phyloP scores from a whole-genome alignment of 108 stramenopile species.

The Parietichytrium sp. region DNA sequence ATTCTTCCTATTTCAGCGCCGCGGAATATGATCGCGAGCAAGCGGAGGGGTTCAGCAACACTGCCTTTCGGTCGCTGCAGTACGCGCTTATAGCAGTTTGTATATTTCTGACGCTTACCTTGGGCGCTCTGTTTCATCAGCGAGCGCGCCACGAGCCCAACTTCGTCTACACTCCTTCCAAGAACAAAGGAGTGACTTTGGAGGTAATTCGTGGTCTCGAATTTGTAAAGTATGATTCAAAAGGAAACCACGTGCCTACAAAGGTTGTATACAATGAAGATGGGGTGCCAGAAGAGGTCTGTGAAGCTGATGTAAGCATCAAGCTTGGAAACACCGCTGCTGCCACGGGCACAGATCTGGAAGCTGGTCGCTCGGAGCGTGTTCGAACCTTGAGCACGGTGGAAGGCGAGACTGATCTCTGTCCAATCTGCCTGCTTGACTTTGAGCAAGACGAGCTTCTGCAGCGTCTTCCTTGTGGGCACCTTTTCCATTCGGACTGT shows the following conservation, averaged over 20 bases:
- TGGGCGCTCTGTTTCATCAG: not conserved
- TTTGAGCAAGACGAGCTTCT: not conserved
- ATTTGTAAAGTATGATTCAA: not conserved
- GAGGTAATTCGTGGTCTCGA: not conserved
- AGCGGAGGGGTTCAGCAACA: too few species aligned
- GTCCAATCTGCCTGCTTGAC: not conserved
- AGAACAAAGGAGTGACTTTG: not conserved
- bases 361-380: too few species aligned
- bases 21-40: too few species aligned
- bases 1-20: too few species aligned
- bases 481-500: slow-evolving; percentile 19
- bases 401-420: slow-evolving; percentile 1
- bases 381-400: not conserved
- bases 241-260: not conserved
- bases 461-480: slow-evolving; percentile 17
- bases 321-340: too few species aligned
- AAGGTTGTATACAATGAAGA: not conserved
- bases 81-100: not conserved
- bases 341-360: too few species aligned
- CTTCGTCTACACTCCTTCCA: not conserved
- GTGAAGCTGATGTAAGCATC: too few species aligned
- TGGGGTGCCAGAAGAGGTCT: too few species aligned
- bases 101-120: not conserved
- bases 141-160: not conserved
- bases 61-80: not conserved